Base-by-base conservation (phyloP, 1,284 basidiomycete species). In the Hymenochaete sp. region DNA sequence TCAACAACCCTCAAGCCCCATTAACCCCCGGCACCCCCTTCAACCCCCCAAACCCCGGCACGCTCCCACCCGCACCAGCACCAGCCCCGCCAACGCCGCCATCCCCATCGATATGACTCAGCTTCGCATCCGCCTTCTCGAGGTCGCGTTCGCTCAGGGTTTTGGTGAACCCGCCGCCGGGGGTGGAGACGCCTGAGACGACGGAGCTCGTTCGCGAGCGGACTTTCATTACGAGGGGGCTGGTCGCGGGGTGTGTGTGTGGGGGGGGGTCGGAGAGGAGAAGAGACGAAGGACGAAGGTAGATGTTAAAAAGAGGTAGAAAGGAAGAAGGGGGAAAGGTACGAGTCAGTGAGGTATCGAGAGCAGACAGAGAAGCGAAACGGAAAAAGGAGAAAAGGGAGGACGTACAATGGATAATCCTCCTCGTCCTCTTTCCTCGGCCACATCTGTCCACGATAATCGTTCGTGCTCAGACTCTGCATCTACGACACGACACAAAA, bases 191-290 rank as follows among this genome's bases (percentile, higher is more conserved):
- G 26, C 92, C 92, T 37, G 88, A 91, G 58, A 84, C 79, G 25
- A 90, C 78, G 8, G 86, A 89, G 52, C 83, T 81, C n/a, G 84
- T 77, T 47, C 90, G 79, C 39, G 87, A 89, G 43, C 91, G 83
- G 21, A 89, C 81, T 67, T 93, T 93, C 81, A 92, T 90, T 38
- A 91, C 83, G 49, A 93, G 68, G 3, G 89, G 88, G 83, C 82
- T 87, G 50, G 8, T 41, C 44, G 41, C 51, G 38, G 3, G 35
- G 2, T 21, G 21, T 13, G 26, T 9, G n/a, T 25, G 14, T 10
- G 43, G 51, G 47, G 32, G 33, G 26, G 31, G 24, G 52, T 51
- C 27, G 11, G 58, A 56, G 37, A 9, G 3, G 28, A 38, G 10
- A n/a, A 35, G 40, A 14, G 40, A 26, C 14, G 14, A 14, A 11